Evolutionary conservation across 441 rosid genomes (phyloP), one percentile per base, ranked within the genome.

Genomic region (Erysimum pusillum): DNA sequence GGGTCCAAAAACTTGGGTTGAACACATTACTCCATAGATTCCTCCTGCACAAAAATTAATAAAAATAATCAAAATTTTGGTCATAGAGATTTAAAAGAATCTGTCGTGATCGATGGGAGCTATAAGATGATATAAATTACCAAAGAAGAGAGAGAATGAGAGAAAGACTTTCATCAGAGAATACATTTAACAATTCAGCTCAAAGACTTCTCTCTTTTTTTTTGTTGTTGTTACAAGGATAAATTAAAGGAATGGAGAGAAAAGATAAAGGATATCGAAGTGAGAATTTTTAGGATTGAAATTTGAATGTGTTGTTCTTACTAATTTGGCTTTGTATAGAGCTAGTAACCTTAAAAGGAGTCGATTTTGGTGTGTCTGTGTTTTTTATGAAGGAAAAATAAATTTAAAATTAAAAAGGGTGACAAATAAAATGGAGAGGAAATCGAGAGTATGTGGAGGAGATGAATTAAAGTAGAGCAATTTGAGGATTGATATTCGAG

Each of bases 141-240:
- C 74, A 31, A 69, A 32, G 41, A 69, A 44, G 41, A 69, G 44
- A 57, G 54, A 17, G 11, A 69, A 7, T 7, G 53, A 69, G 53
- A 69, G 42, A 52, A 69, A 58, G 1, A 57, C 56, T 69, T 68
- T 68, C 73, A 68, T 68, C 25, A 54, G 15, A 25, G 11, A 69
- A 31, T 17, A 57, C 74, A 44, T 57, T 31, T 20, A 20, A 51
- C 22, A 6, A 4, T 20, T 51, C 28, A 20, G 57, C 22, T 14
- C 32, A 51, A 51, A 51, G 7, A 51, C 6, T 51, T 20, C 3
- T 51, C 7, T 20, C 5, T 20, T 11, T 13, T 10, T 22, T 38
- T 5, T 46, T 15, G 2, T 15, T 6, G n/a, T n/a, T 15, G 4
- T 48, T n/a, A 15, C 3, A 48, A 48, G 52, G 52, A 48, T 48